These are phyloP conservation scores for Crithidia fasciculata DNA, from an alignment of 208 protist species.

Conservation along the genomic window DNA sequence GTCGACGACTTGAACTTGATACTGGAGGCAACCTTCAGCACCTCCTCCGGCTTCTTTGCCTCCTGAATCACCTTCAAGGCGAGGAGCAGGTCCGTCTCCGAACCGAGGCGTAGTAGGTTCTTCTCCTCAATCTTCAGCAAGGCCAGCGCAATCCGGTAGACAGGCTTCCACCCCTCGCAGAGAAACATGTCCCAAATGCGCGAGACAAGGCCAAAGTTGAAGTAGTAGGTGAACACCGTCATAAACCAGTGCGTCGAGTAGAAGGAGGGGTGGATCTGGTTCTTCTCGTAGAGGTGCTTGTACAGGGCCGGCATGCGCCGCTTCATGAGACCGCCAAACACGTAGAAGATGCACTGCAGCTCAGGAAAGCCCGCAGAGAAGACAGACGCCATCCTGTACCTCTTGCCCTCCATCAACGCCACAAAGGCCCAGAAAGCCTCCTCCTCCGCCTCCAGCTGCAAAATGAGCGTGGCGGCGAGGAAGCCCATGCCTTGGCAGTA, in stretches of 20 bases:
- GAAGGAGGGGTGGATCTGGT: constrained; percentile 53
- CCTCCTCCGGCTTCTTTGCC: constrained; percentile 48
- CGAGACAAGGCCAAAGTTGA: constrained; percentile 79
- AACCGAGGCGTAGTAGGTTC: constrained; percentile 38
- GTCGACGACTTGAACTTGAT: constrained; percentile 75
- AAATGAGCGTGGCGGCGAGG: constrained; percentile 80
- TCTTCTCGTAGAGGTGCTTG: constrained; percentile 34
- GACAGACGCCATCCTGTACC: constrained; percentile 64
- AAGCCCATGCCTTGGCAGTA: constrained; percentile 95
- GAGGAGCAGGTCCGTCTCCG: constrained; percentile 68
- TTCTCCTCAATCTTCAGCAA: constrained; percentile 72
- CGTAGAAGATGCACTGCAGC: constrained; percentile 70
- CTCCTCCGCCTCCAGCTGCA: constrained; percentile 86
- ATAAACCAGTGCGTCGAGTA: constrained; percentile 90
- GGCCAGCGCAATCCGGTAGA: constrained; percentile 83
- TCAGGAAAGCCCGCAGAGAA: constrained; percentile 80
- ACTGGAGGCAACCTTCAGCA: constrained; percentile 61
- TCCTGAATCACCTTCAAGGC: constrained; percentile 70
- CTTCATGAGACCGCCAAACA: constrained; percentile 70
- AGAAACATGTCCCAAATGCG: constrained; percentile 94
- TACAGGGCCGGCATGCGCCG: constrained; percentile 47
- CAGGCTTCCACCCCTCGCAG: constrained; percentile 92
- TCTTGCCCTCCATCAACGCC: constrained; percentile 77
- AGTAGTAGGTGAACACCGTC: constrained; percentile 85
- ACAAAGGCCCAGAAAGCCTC: constrained; percentile 86